A percentile compares a stretch with the other conserved stretches of the same genome.
phyloP scores from a whole-genome alignment of 108 stramenopile genomes.

The Pseudonitzschia multiseries region DNA sequence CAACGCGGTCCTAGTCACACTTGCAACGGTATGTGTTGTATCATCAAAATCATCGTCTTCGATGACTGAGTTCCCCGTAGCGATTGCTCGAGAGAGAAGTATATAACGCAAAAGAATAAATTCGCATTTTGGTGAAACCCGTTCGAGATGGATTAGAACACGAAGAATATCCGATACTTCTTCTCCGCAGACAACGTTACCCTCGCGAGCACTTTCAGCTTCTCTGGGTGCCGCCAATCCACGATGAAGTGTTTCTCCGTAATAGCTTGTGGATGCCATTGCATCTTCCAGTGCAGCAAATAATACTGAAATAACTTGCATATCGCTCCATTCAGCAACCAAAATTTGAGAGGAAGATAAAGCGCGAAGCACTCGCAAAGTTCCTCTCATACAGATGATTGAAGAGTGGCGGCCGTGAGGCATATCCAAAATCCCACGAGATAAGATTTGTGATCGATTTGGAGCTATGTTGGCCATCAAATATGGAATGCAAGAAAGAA shows the following conservation, averaged over 20 bases:
- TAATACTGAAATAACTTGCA: slow-evolving; percentile 30
- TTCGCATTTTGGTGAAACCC: slow-evolving; percentile 9
- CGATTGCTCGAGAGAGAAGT: slow-evolving; percentile 50
- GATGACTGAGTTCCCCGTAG: slow-evolving; percentile 28
- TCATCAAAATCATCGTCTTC: slow-evolving; percentile 29
- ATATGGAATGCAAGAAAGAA: slow-evolving; percentile 56
- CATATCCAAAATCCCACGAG: background rate
- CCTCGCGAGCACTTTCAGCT: slow-evolving; percentile 10
- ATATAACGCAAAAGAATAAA: slow-evolving; percentile 50
- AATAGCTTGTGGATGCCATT: slow-evolving; percentile 10
- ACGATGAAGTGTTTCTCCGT: slow-evolving; percentile 22
- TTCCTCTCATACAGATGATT: slow-evolving; percentile 25
- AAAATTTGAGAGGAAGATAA: slow-evolving; percentile 25
- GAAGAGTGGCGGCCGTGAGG: slow-evolving; percentile 34
- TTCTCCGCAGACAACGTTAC: background rate
- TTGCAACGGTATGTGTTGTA: slow-evolving; percentile 28
- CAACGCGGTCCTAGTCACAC: slow-evolving; percentile 35
- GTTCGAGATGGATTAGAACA: slow-evolving; percentile 17
- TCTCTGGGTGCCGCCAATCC: slow-evolving; percentile 32
- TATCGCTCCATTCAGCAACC: slow-evolving; percentile 34
- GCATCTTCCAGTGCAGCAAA: slow-evolving; percentile 36
- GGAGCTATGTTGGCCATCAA: slow-evolving; percentile 37
- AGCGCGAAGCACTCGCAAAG: slow-evolving; percentile 21
- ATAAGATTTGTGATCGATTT: slow-evolving; percentile 11
- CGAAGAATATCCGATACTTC: slow-evolving; percentile 24